These are phyloP conservation scores for Meripilus lineatus DNA, from an alignment of 1,284 basidiomycete species.

Conservation along the genomic window DNA sequence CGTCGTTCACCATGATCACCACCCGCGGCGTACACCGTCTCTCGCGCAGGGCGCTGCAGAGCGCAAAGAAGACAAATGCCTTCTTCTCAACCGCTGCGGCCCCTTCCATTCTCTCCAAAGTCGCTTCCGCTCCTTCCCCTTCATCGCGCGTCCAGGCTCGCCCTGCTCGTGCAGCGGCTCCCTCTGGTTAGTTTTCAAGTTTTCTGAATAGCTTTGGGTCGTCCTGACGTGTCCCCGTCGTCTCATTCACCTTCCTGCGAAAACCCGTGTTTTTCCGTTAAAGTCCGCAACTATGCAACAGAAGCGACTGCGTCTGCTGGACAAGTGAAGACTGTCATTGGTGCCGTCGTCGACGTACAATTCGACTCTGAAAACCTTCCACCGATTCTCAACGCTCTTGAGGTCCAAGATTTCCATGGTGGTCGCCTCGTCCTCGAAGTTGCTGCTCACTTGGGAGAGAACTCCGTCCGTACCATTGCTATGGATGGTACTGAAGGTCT, in stretches of 20 bases:
- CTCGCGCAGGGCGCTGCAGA: slow-evolving; percentile 74
- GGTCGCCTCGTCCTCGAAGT: slow-evolving; percentile 96
- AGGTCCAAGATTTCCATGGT: slow-evolving; percentile 90
- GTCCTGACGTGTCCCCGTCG: slow-evolving; percentile 15
- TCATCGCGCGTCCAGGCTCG: slow-evolving; percentile 35
- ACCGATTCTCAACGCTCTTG: slow-evolving; percentile 96
- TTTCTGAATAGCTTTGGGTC: not conserved
- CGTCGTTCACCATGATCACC: slow-evolving; percentile 61
- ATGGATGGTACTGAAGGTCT: slow-evolving; percentile 99
- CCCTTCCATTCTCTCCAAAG: slow-evolving; percentile 31
- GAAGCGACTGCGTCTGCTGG: slow-evolving; percentile 73
- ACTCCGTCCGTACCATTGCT: slow-evolving; percentile 96
- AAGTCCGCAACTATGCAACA: slow-evolving; percentile 88
- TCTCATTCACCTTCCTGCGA: slow-evolving; percentile 9
- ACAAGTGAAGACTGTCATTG: slow-evolving; percentile 91
- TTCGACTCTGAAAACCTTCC: slow-evolving; percentile 89
- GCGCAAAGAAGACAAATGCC: slow-evolving; percentile 66
- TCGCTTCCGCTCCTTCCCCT: slow-evolving; percentile 29
- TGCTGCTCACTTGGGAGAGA: slow-evolving; percentile 97
- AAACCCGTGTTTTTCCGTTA: slow-evolving; percentile 20
- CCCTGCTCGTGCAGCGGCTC: slow-evolving; percentile 38
- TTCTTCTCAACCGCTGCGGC: slow-evolving; percentile 71
- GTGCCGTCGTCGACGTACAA: slow-evolving; percentile 99
- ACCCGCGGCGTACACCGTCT: slow-evolving; percentile 78
- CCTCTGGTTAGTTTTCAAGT: slow-evolving; percentile 34